Evolutionary conservation across 148 eudicot genomes (phyloP).

Genomic region (Spergularia bocconei): DNA sequence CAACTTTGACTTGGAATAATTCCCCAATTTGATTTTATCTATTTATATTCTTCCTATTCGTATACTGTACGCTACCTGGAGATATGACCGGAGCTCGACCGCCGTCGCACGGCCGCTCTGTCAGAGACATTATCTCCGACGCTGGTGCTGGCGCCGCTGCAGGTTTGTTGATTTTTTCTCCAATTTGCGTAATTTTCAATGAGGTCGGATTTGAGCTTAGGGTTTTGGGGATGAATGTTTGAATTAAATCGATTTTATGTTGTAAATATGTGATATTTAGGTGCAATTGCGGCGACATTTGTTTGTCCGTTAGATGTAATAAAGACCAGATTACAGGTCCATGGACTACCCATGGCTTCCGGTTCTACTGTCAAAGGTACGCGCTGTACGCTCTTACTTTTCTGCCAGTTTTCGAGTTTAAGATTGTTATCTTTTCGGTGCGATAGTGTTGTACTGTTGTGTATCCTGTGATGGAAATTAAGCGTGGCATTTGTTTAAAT

Average conservation of each 20-base stretch:
- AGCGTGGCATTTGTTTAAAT: too few relatives aligned
- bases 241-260: not conserved
- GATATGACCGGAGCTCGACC: conserved; percentile 37
- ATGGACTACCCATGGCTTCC: conserved; percentile 50
- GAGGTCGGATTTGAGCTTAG: conserved; percentile 14
- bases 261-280: conserved; percentile 29
- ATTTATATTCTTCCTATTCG: not conserved
- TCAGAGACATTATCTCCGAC: conserved; percentile 44
- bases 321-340: conserved; percentile 87
- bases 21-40: too few relatives aligned
- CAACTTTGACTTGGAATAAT: too few relatives aligned
- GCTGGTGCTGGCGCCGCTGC: conserved; percentile 84
- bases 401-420: not conserved
- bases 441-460: not conserved
- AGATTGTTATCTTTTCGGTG: not conserved
- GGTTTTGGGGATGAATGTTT: not conserved
- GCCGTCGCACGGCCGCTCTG: conserved; percentile 36
- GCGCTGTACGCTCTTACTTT: not conserved
- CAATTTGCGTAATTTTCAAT: not conserved
- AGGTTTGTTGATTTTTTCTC: conserved; percentile 30
- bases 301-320: conserved; percentile 91
- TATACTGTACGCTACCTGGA: not conserved
- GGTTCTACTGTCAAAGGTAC: conserved; percentile 55
- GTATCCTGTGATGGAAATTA: not conserved
- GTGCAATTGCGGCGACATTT: conserved; percentile 85